Base-by-base conservation (phyloP, 2,329 filamentous ascomycete species). In the Trichoderma sp. region DNA sequence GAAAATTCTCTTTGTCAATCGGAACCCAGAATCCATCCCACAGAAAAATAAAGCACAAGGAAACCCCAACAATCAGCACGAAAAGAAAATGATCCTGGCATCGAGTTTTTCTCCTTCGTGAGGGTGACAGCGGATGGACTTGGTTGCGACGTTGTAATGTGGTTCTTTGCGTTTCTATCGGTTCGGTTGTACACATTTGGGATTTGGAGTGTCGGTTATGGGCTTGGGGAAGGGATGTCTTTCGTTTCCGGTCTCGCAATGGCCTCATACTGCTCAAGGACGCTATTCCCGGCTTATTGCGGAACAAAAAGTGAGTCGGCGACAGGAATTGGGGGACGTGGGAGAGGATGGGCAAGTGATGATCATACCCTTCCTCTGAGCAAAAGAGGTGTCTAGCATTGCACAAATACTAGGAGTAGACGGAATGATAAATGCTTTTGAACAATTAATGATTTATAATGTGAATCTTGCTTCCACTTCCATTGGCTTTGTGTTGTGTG, bases 21-120 rank as follows among this genome's bases (percentile, higher is more conserved):
- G 77, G 78, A 77, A 74, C 76, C 76, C 75, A 76, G 75, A 74
- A 74, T 74, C 74, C 74, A 70, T 36, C 39, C 67, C 67, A 62
- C 67, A 75, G 74, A 78, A 74, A 77, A 80, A 78, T 79, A 79
- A 81, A 81, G 77, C 79, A 81, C 79, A 32, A 78, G 75, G 79
- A 79, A 78, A 72, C 72, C 73, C 74, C 71, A 70, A 71, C 67
- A 60, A 71, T 72, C 71, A 65, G 71, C 70, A 69, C 53, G 72
- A 70, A 73, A 60, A 61, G 57, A 21, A 36, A 8, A 28, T 9
- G 21, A 12, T 63, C 21, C 51, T 30, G 26, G 14, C 66, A 28
- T 56, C 39, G 28, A 43, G 7, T 43, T 15, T n/a, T 36, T 28
- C 11, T 24, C n/a, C 32, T 43, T 72, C 71, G 71, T 72, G 71